These are phyloP conservation scores for Penicillium macrosclerotiorum DNA, from an alignment of 495 filamentous ascomycete genomes.

Conservation along the genomic window DNA sequence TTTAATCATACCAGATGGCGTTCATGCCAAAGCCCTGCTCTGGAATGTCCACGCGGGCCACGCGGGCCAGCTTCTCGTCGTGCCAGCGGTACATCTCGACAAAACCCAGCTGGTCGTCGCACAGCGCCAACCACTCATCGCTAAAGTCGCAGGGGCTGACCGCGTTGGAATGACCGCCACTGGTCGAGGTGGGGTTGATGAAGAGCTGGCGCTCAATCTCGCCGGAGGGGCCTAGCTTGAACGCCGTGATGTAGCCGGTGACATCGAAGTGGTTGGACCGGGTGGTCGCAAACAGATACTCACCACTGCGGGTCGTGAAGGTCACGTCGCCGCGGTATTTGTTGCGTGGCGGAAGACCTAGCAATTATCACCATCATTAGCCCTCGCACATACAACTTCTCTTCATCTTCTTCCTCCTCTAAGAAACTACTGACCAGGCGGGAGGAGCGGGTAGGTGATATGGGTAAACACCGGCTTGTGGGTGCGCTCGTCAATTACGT, in stretches of 20 bases:
- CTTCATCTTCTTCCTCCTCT: too few relatives aligned
- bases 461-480: slow-evolving; percentile 81
- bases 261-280: slow-evolving; percentile 71
- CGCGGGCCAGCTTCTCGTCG: slow-evolving; percentile 72
- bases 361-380: too few relatives aligned
- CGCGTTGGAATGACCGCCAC: slow-evolving; percentile 81
- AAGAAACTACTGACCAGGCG: slow-evolving; percentile 52
- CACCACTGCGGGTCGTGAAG: slow-evolving; percentile 60
- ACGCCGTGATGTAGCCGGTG: slow-evolving; percentile 77
- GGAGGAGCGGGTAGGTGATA: slow-evolving; percentile 72
- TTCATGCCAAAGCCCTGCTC: slow-evolving; percentile 89
- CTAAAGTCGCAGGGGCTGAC: slow-evolving; percentile 76
- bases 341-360: slow-evolving; percentile 49
- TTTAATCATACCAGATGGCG: slow-evolving; percentile 83
- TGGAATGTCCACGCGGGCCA: slow-evolving; percentile 69
- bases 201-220: slow-evolving; percentile 73
- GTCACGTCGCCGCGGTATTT: slow-evolving; percentile 78
- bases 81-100: slow-evolving; percentile 83
- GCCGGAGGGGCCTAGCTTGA: slow-evolving; percentile 65
- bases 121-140: slow-evolving; percentile 82
- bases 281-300: slow-evolving; percentile 78
- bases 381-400: too few relatives aligned
- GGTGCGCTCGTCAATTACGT: slow-evolving; percentile 71
- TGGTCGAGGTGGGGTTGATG: slow-evolving; percentile 79
- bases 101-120: slow-evolving; percentile 79